A percentile compares a stretch with the other conserved stretches of the same genome.
These are phyloP conservation scores for Pythium guiyangense DNA, from an alignment of 352 stramenopile genomes.

Conservation along the genomic window DNA sequence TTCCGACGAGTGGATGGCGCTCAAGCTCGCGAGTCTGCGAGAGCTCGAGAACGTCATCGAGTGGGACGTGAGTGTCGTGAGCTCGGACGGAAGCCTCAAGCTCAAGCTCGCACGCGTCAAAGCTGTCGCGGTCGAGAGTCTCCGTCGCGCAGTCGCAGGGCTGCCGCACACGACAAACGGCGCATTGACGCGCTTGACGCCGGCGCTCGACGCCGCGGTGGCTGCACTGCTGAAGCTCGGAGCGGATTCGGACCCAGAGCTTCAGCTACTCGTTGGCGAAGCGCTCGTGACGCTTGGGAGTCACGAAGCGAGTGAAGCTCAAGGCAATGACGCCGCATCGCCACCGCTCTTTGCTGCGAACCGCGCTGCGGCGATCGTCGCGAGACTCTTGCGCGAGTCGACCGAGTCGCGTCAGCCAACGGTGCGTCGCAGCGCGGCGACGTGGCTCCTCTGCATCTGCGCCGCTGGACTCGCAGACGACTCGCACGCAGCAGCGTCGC, in stretches of 20 bases:
- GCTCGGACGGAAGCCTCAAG: conserved; percentile 37
- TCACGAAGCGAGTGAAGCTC: conserved; percentile 10
- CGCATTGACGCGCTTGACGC: background rate
- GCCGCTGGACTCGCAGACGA: conserved; percentile 28
- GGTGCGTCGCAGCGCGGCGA: conserved; percentile 45
- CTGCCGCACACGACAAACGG: conserved; percentile 15
- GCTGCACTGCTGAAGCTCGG: conserved; percentile 21
- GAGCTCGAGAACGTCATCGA: conserved; percentile 29
- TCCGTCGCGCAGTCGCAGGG: conserved; percentile 24
- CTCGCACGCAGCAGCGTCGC: background rate
- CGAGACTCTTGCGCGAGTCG: conserved; percentile 30
- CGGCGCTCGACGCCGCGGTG: conserved; percentile 20
- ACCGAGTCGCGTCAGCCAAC: conserved; percentile 33
- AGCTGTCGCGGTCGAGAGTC: conserved; percentile 33
- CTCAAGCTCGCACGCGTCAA: conserved; percentile 35
- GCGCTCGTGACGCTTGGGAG: conserved; percentile 47
- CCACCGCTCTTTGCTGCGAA: conserved; percentile 14
- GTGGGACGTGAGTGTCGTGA: conserved; percentile 34
- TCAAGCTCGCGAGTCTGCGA: conserved; percentile 26
- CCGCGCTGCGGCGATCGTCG: conserved; percentile 32
- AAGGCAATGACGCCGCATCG: too few species aligned
- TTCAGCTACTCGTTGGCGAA: conserved; percentile 55
- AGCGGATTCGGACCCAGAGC: conserved; percentile 24
- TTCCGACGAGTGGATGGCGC: conserved; percentile 21
- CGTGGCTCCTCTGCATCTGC: conserved; percentile 73